Evolutionary conservation across 768 basidiomycete genomes (phyloP).

Genomic region (Mycena indigotica): DNA sequence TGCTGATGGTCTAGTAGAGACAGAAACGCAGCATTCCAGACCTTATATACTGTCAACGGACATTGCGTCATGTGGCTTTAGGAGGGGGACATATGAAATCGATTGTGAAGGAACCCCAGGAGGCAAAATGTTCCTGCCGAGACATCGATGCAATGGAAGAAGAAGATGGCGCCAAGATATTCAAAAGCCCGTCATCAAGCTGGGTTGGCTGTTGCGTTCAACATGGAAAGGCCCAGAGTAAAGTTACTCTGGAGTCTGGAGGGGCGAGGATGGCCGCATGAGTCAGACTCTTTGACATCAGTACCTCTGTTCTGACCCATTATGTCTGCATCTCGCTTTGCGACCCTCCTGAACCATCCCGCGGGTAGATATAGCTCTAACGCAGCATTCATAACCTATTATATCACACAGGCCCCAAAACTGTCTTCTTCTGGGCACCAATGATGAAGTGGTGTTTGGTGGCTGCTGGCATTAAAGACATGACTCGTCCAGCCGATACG

Average conservation of each 20-base stretch:
- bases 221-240: too few species aligned
- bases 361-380: conserved; percentile 58
- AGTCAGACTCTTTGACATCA: too few species aligned
- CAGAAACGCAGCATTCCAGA: background rate
- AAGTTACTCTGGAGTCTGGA: too few species aligned
- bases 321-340: conserved; percentile 81
- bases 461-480: conserved; percentile 80
- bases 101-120: background rate
- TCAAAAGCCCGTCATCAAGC: too few species aligned
- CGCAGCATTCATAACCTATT: conserved; percentile 1
- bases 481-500: conserved; percentile 89
- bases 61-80: background rate
- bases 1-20: conserved; percentile 37
- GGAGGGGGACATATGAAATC: background rate
- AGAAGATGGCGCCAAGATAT: background rate
- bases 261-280: too few species aligned
- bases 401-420: conserved; percentile 82
- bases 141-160: background rate
- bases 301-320: conserved; percentile 15
- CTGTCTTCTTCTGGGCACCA: conserved; percentile 98
- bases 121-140: too few species aligned
- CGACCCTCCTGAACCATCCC: conserved; percentile 90
- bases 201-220: too few species aligned
- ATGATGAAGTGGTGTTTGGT: conserved; percentile 93
- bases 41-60: background rate